phyloP scores from a whole-genome alignment of 495 filamentous ascomycete genomes.

The Penicilliopsis zonata region DNA sequence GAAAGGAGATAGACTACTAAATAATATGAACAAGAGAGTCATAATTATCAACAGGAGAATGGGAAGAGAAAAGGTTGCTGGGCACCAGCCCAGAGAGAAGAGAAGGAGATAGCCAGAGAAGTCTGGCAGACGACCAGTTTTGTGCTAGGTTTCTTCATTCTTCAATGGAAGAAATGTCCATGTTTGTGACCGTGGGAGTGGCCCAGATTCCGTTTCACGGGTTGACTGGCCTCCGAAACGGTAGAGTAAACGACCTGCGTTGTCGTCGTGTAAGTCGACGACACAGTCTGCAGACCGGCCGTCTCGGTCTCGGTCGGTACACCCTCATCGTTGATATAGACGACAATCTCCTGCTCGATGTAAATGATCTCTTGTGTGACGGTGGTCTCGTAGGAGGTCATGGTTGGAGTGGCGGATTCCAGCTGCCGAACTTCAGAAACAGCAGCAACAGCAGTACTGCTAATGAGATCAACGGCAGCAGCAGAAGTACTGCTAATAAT shows the following conservation, averaged over 20 bases:
- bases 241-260: slow-evolving; percentile 14
- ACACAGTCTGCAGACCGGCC: slow-evolving; percentile 11
- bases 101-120: too few relatives aligned
- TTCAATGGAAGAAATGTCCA: too few relatives aligned
- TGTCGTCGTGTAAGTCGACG: slow-evolving; percentile 7
- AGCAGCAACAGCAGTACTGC: too few relatives aligned
- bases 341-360: slow-evolving; percentile 22
- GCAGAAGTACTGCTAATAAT: too few relatives aligned
- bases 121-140: too few relatives aligned
- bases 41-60: too few relatives aligned
- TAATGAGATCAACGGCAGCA: too few relatives aligned
- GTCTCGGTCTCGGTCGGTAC: slow-evolving; percentile 13
- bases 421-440: not conserved
- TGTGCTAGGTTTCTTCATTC: too few relatives aligned
- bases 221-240: slow-evolving; percentile 3
- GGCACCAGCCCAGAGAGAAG: too few relatives aligned
- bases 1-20: too few relatives aligned
- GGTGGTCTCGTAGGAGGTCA: slow-evolving; percentile 12
- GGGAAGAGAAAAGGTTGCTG: too few relatives aligned
- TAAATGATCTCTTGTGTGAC: slow-evolving; percentile 24
- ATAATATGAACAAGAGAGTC: too few relatives aligned
- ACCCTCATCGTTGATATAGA: slow-evolving; percentile 19
- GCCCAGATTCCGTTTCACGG: not conserved
- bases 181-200: not conserved
- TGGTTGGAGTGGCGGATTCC: slow-evolving; percentile 11